Percentiles rank a stretch among this genome's conserved stretches.
Conservation (phyloP, 495 filamentous ascomycete species). For the Penicillium cinerascens region DNA sequence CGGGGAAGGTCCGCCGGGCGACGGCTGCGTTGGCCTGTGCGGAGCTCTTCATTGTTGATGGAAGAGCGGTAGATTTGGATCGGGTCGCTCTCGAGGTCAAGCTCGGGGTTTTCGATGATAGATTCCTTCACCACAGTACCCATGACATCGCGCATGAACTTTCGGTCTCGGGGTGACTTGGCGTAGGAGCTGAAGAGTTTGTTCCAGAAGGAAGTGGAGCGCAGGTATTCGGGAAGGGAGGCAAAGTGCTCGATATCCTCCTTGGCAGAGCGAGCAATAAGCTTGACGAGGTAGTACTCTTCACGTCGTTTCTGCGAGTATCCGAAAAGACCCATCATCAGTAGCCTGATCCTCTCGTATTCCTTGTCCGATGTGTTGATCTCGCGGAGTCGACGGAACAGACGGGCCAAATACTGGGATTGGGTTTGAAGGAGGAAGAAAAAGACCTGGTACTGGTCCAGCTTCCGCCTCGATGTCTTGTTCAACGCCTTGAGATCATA, state of each 20-base stretch:
- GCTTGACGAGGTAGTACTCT: constrained; percentile 93
- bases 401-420: constrained; percentile 83
- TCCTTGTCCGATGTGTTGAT: constrained; percentile 87
- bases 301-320: constrained; percentile 96
- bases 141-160: constrained; percentile 81
- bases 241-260: constrained; percentile 78
- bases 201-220: constrained; percentile 89
- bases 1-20: constrained; percentile 77
- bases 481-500: constrained; percentile 97
- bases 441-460: constrained; percentile 95
- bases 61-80: constrained; percentile 94
- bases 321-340: constrained; percentile 96
- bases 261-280: constrained; percentile 75
- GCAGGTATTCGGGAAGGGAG: constrained; percentile 77
- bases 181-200: constrained; percentile 84
- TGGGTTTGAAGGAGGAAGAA: constrained; percentile 98
- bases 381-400: constrained; percentile 82
- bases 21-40: constrained; percentile 77
- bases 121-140: constrained; percentile 80
- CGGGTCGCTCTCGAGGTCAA: constrained; percentile 95
- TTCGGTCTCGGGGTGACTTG: constrained; percentile 86
- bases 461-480: constrained; percentile 88
- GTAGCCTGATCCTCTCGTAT: constrained; percentile 80
- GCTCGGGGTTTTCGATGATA: constrained; percentile 82
- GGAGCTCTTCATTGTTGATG: constrained; percentile 95